Percentiles rank a stretch among this genome's conserved stretches.
Conservation (phyloP, 1,284 basidiomycete genomes). For the Apiotrichum domesticum region DNA sequence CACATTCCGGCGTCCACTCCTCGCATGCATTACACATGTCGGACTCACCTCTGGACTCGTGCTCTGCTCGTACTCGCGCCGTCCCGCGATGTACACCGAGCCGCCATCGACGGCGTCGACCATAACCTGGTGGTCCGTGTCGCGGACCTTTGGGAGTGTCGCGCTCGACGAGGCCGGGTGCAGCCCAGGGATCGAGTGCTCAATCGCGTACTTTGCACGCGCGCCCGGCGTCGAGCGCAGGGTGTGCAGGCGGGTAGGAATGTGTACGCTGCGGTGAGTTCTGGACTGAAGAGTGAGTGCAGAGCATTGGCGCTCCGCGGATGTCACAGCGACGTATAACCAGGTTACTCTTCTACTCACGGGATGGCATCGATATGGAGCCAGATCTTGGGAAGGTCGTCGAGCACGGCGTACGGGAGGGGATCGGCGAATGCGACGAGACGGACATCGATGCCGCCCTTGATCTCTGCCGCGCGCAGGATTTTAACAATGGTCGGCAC, state of each 20-base stretch:
- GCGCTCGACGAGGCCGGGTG: background rate
- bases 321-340: no score
- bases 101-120: slow-evolving; percentile 38
- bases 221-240: slow-evolving; percentile 26
- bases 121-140: slow-evolving; percentile 19
- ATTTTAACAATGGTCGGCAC: no score
- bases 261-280: slow-evolving; percentile 28
- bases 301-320: no score
- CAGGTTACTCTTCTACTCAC: slow-evolving; percentile 15
- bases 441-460: no score
- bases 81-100: slow-evolving; percentile 26
- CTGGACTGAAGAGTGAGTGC: no score
- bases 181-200: background rate
- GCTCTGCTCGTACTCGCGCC: slow-evolving; percentile 31
- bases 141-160: background rate
- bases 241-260: slow-evolving; percentile 35
- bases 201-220: background rate
- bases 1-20: no score
- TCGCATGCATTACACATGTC: background rate
- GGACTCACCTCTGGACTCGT: slow-evolving; percentile 32
- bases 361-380: slow-evolving; percentile 38
- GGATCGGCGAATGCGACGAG: no score
- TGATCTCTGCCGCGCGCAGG: no score
- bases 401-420: no score
- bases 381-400: slow-evolving; percentile 24